A percentile compares a stretch with the other conserved stretches of the same genome.
phyloP scores from a whole-genome alignment of 108 stramenopile species.

The Conticribra guillardii region DNA sequence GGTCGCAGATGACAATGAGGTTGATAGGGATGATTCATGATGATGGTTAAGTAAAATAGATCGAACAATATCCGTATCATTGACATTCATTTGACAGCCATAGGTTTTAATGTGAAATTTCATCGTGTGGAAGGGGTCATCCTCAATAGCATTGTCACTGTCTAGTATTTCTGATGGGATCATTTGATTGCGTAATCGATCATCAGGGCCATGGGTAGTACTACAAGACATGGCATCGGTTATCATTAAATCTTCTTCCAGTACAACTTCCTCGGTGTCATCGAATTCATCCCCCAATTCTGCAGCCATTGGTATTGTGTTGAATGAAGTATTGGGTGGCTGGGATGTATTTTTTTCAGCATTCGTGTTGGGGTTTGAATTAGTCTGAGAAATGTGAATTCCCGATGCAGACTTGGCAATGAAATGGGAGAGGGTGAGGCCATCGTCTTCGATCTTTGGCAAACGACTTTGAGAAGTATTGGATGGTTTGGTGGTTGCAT shows the following conservation, averaged over 20 bases:
- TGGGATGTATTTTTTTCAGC: neutral
- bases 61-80: constrained; percentile 95
- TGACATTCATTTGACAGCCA: constrained; percentile 99
- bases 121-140: constrained; percentile 20
- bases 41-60: constrained; percentile 65
- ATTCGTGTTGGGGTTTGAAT: neutral
- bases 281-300: constrained; percentile 41
- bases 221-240: constrained; percentile 34
- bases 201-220: neutral
- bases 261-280: neutral
- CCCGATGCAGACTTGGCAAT: constrained; percentile 12
- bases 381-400: neutral
- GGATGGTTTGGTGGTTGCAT: no score
- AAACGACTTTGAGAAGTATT: no score
- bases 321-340: neutral
- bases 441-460: constrained; percentile 29
- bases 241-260: constrained; percentile 8
- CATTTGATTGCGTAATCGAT: constrained; percentile 16
- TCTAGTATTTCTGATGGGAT: neutral
- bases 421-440: constrained; percentile 40
- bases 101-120: constrained; percentile 97
- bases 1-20: neutral
- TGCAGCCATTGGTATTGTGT: constrained; percentile 23
- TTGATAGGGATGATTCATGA: neutral
- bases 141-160: constrained; percentile 1